Evolutionary conservation across 495 filamentous ascomycete species (phyloP), one percentile per base, ranked within the genome.

Genomic region (Trichoderma erinaceum): DNA sequence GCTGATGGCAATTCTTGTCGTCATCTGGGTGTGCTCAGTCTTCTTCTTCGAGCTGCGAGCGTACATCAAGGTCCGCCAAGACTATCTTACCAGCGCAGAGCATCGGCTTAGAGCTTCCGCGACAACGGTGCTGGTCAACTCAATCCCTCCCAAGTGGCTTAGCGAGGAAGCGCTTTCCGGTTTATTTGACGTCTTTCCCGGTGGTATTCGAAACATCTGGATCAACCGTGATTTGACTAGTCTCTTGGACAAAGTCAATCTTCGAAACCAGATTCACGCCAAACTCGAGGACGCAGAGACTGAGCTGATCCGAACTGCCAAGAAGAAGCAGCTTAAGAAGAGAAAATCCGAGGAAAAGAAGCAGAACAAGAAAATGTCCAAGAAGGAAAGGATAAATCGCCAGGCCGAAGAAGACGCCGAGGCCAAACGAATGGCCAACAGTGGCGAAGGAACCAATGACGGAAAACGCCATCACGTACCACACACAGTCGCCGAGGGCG

Each of bases 181-280:
- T 0, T 81, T 99, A n/a, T 99, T 95, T 72, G 95, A 99, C 76
- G 93, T 98, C 8, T 99, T 97, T 73, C 95, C 95, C 3, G 95
- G 95, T 52, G 95, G 95, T 63, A 88, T 99, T 75, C 87, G 92
- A 66, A 97, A 97, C 75, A 93, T 98, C 43, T 99, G 93, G 92
- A 89, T 97, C 69, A 97, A 97, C 66, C 88, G 95, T 27, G 91
- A 98, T 73, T 94, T 90, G 68, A 92, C 95, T 66, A 87, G 91
- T 32, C 85, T 99, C 15, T 84, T 90, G 65, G 90, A 93, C 67
- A 99, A 99, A 74, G 90, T 98, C 52, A 86, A 90, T 70, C 79
- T 83, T 72, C 86, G 95, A 25, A 86, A 92, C 68, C 76, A 83
- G 23, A 75, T 96, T n/a, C 92, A 92, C 23, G 74, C 82, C 68